These are phyloP conservation scores for Penicillium malachiteum DNA, from an alignment of 495 filamentous ascomycete species.

Conservation along the genomic window DNA sequence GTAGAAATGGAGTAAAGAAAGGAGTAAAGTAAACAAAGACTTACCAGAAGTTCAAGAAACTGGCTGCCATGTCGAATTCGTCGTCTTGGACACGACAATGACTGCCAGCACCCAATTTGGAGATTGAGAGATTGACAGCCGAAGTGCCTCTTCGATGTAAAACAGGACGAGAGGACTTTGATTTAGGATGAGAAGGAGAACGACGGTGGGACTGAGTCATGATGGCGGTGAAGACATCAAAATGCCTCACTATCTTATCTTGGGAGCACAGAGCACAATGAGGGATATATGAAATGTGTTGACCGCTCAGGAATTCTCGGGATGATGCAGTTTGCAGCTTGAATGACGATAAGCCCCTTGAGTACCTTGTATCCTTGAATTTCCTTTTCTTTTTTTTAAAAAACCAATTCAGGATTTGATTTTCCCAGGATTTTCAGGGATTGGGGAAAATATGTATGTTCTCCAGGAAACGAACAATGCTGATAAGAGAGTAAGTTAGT, in stretches of 20 bases:
- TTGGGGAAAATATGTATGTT: constrained; percentile 10
- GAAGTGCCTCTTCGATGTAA: constrained; percentile 41
- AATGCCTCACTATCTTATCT: constrained; percentile 39
- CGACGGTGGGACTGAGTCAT: constrained; percentile 46
- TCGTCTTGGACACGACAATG: constrained; percentile 32
- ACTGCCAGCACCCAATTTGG: constrained; percentile 40
- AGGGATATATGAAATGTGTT: background rate
- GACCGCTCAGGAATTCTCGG: constrained; percentile 5
- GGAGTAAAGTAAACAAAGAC: constrained; percentile 17
- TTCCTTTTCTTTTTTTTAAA: background rate
- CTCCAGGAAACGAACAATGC: background rate
- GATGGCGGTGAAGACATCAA: constrained; percentile 42
- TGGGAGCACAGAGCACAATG: background rate
- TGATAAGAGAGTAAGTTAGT: constrained; percentile 2
- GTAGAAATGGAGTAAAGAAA: constrained; percentile 8
- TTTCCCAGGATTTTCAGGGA: background rate
- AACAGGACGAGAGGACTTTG: constrained; percentile 32
- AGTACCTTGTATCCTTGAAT: background rate
- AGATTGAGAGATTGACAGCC: constrained; percentile 32
- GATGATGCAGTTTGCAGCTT: background rate
- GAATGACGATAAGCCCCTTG: background rate
- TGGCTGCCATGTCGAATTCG: constrained; percentile 54
- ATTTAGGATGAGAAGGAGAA: constrained; percentile 39
- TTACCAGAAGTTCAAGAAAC: constrained; percentile 68
- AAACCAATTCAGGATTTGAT: background rate